Conservation (phyloP, 148 eudicot species). For the Diospyros kaki region DNA sequence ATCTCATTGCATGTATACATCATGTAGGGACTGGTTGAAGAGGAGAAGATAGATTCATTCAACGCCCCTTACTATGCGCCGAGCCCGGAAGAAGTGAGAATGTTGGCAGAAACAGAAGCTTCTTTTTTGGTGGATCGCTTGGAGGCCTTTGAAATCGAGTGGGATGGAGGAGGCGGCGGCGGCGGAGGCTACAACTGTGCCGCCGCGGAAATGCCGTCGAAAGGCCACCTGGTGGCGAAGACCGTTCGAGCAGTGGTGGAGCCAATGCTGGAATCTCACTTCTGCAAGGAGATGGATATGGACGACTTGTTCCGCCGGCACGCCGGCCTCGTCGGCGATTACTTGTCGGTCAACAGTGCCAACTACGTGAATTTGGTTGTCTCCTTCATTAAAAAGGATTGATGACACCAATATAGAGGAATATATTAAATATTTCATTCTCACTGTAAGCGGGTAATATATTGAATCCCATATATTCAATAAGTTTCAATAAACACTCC, state of each 20-base stretch:
- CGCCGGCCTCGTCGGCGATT: conserved; percentile 31
- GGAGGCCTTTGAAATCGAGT: conserved; percentile 39
- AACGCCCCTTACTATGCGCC: conserved; percentile 70
- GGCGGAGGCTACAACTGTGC: neutral
- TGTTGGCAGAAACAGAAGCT: conserved; percentile 39
- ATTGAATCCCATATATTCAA: neutral
- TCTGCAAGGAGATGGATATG: conserved; percentile 32
- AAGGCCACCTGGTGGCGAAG: conserved; percentile 45
- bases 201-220: conserved; percentile 5
- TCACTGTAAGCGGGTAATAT: too few species aligned
- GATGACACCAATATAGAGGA: neutral
- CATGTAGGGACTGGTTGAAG: conserved; percentile 52
- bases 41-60: conserved; percentile 61
- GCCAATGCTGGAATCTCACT: conserved; percentile 51
- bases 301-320: conserved; percentile 51
- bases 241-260: conserved; percentile 57
- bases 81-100: conserved; percentile 42
- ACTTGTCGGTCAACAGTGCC: conserved; percentile 18
- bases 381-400: conserved; percentile 24
- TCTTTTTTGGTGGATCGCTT: conserved; percentile 40
- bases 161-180: conserved; percentile 32
- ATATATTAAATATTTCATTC: neutral
- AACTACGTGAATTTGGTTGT: conserved; percentile 26
- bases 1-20: neutral
- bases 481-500: too few species aligned